phyloP scores from a whole-genome alignment of 129 eudicot species.

The Silybum marianum region DNA sequence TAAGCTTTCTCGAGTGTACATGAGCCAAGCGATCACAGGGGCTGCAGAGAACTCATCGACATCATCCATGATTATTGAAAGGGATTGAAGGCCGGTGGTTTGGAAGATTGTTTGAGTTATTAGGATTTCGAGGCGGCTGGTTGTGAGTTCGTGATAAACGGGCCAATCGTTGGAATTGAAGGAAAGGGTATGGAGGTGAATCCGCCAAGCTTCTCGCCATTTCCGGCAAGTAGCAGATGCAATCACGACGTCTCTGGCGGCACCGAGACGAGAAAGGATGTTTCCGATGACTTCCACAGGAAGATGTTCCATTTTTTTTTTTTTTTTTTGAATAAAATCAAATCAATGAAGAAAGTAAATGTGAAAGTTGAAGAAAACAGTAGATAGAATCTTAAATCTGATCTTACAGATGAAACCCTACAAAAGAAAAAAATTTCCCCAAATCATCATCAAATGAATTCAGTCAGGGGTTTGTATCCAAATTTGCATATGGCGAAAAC shows the following conservation, averaged over 20 bases:
- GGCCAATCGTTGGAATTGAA: slow-evolving; percentile 88
- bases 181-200: slow-evolving; percentile 71
- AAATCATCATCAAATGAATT: neutral
- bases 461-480: neutral
- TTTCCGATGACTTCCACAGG: slow-evolving; percentile 96
- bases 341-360: slow-evolving; percentile 7
- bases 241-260: slow-evolving; percentile 86
- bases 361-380: neutral
- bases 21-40: slow-evolving; percentile 91
- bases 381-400: neutral
- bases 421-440: neutral
- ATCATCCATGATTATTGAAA: slow-evolving; percentile 86
- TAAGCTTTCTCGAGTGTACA: slow-evolving; percentile 83
- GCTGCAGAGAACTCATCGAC: slow-evolving; percentile 95
- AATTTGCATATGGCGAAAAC: neutral
- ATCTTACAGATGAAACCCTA: neutral
- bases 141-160: slow-evolving; percentile 65
- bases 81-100: slow-evolving; percentile 68
- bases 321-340: slow-evolving; percentile 18
- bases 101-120: slow-evolving; percentile 87
- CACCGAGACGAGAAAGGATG: slow-evolving; percentile 80
- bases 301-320: slow-evolving; percentile 69
- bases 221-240: slow-evolving; percentile 86
- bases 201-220: slow-evolving; percentile 82
- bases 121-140: slow-evolving; percentile 70